Evolutionary conservation across 768 basidiomycete genomes (phyloP), one percentile per base, ranked within the genome.

Genomic region (Boletus vinaceobasis): DNA sequence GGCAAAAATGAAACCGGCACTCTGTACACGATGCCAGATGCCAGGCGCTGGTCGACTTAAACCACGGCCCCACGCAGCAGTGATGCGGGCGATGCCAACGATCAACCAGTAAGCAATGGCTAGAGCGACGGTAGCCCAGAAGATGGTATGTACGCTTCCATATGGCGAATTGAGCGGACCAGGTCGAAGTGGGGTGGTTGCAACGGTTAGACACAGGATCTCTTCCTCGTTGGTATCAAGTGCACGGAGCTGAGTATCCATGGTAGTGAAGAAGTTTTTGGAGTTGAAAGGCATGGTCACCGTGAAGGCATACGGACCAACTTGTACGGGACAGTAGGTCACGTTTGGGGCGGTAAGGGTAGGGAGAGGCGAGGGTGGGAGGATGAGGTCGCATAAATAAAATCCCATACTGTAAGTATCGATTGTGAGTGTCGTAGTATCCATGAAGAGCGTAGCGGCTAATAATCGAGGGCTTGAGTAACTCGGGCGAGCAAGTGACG

Each of bases 201-300:
- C 65, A 17, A 98, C 74, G 59, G 89, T 85, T 43, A 95, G 63
- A 68, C 97, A 99, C 3, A 94, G 72, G 42, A 98, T 78, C 61
- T 94, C 90, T 33, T 83, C 77, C 49, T 87, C 83, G 42, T 82
- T 85, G 0, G 94, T 86, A 72, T 99, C 97, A 23, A 98, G 88
- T 8, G 94, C 88, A 43, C 91, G 86, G 23, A 99, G 72, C 21
- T 85, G 85, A 1, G 95, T 97, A 57, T 81, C 79, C 52, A 96
- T 78, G 10, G 95, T 95, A 13, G 90, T 90, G 42, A 98, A 77
- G 15, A 85, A 81, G 65, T 88, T 87, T 55, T 81, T 76, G 42
- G 74, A 62, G 35, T 81, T 77, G 65, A 88, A 82, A 6, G 84
- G 84, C 38, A 92, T 83, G 17, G 86, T 78, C 11, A 90, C 76